phyloP scores from a whole-genome alignment of 306 rosid species.

The Oemleria cerasiformis region DNA sequence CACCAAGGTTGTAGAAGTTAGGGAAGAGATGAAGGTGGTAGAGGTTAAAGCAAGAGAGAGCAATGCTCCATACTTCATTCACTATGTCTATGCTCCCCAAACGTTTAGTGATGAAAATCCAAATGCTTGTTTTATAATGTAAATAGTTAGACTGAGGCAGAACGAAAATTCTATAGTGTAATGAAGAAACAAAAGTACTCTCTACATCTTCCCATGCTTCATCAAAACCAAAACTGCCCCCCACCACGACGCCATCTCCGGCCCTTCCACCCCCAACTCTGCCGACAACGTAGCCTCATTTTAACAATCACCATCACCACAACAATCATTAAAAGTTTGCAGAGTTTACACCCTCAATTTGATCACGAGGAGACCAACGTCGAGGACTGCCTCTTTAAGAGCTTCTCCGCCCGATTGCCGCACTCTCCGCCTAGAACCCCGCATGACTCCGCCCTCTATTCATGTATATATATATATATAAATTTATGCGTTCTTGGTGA shows the following conservation, averaged over 20 bases:
- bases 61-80: constrained; percentile 66
- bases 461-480: not conserved
- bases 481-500: not conserved
- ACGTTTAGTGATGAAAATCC: constrained; percentile 87
- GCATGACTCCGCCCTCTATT: constrained; percentile 11
- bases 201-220: constrained; percentile 41
- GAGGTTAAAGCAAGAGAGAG: constrained; percentile 45
- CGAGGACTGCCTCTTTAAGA: constrained; percentile 30
- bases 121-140: constrained; percentile 59
- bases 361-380: constrained; percentile 45
- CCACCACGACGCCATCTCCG: constrained; percentile 18
- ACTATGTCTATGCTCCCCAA: constrained; percentile 72
- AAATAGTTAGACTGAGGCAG: not conserved
- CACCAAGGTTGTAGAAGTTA: constrained; percentile 25
- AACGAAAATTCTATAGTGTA: no score
- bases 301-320: constrained; percentile 22
- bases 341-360: constrained; percentile 55
- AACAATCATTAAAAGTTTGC: constrained; percentile 12
- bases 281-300: constrained; percentile 18
- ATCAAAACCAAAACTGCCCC: not conserved
- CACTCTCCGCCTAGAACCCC: not conserved
- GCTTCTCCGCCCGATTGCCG: constrained; percentile 61
- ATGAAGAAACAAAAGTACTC: no score
- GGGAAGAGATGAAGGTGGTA: constrained; percentile 27
- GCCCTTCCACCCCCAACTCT: constrained; percentile 8